phyloP scores from a whole-genome alignment of 257 asterid genomes.

The Ligustrum vulgare region DNA sequence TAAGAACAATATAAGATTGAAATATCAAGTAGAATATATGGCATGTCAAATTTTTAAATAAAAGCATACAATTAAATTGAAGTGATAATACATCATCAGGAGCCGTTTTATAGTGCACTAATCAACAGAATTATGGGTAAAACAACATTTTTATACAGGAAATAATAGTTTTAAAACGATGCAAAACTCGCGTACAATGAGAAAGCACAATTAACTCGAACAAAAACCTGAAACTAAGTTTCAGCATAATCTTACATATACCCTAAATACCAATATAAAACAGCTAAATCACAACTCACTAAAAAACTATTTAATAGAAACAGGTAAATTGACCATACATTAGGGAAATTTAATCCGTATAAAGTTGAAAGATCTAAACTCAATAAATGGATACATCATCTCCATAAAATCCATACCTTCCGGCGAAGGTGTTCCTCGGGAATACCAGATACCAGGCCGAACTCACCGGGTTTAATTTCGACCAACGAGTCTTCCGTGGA shows the following conservation, averaged over 20 bases:
- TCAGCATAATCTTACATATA: slow-evolving; percentile 3
- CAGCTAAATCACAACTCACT: neutral
- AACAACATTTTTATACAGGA: too few relatives aligned
- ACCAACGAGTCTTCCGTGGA: slow-evolving; percentile 67
- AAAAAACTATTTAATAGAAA: neutral
- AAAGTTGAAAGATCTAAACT: neutral
- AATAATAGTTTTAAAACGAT: neutral
- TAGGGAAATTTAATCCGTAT: neutral
- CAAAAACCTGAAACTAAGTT: neutral
- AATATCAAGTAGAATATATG: neutral
- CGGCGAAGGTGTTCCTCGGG: slow-evolving; percentile 92
- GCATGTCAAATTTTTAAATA: neutral
- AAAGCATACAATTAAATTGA: neutral
- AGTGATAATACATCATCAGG: neutral
- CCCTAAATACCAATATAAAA: neutral
- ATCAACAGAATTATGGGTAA: too few relatives aligned
- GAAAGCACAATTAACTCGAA: neutral
- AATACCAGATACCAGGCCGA: slow-evolving; percentile 84
- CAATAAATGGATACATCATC: neutral
- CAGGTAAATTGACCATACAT: neutral
- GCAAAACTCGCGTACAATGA: neutral
- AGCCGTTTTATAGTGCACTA: too few relatives aligned
- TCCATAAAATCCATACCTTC: slow-evolving; percentile 38
- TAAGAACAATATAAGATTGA: neutral
- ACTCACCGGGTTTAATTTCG: slow-evolving; percentile 80